Conservation (phyloP, 2,329 filamentous ascomycete genomes). For the Mycogone perniciosa region DNA sequence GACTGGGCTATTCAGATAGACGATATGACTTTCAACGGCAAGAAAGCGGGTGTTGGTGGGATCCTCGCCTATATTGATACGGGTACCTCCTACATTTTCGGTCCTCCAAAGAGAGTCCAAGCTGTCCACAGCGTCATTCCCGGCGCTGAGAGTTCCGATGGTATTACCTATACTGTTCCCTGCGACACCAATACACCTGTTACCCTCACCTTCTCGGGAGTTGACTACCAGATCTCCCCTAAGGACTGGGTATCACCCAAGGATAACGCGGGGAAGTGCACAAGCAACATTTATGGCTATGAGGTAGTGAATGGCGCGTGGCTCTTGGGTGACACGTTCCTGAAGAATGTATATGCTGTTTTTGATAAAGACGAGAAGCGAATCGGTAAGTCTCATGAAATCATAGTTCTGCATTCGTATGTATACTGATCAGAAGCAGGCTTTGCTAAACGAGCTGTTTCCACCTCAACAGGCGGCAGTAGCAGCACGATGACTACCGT, state of each 20-base stretch:
- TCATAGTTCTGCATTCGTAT: background rate
- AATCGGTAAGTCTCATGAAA: conserved; percentile 46
- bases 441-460: background rate
- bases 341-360: conserved; percentile 84
- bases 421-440: background rate
- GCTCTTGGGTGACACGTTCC: conserved; percentile 78
- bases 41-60: conserved; percentile 48
- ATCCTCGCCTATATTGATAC: conserved; percentile 71
- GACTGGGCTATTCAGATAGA: conserved; percentile 71
- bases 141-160: conserved; percentile 50
- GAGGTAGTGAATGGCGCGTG: conserved; percentile 61
- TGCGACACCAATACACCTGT: conserved; percentile 59
- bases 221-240: conserved; percentile 58
- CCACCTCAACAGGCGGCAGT: background rate
- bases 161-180: conserved; percentile 63
- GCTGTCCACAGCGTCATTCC: conserved; percentile 63
- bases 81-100: conserved; percentile 73
- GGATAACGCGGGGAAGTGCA: conserved; percentile 42
- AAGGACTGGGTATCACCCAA: conserved; percentile 62
- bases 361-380: conserved; percentile 68
- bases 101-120: conserved; percentile 59
- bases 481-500: background rate
- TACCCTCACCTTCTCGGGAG: conserved; percentile 61
- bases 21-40: conserved; percentile 56
- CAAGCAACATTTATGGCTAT: conserved; percentile 69